Conservation (phyloP, 140 eudicot genomes). For the Stevia rebaudiana region DNA sequence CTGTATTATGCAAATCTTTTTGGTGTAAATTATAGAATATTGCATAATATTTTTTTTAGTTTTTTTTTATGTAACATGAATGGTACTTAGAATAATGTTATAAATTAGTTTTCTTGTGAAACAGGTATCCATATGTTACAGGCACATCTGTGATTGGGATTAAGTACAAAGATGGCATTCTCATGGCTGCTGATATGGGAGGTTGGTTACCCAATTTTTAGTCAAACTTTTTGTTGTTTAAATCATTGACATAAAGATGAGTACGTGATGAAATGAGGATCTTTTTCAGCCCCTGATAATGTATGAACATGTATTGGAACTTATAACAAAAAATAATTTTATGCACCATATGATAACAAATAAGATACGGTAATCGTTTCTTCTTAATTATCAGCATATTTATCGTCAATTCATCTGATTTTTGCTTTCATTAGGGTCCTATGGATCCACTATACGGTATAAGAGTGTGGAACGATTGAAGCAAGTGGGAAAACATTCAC, state of each 20-base stretch:
- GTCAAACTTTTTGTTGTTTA: neutral
- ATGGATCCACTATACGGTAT: constrained; percentile 88
- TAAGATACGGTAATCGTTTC: too few relatives aligned
- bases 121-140: constrained; percentile 78
- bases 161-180: constrained; percentile 89
- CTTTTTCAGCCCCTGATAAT: too few relatives aligned
- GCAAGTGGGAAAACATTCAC: constrained; percentile 86
- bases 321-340: too few relatives aligned
- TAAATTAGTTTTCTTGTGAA: neutral
- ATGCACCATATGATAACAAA: too few relatives aligned
- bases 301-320: too few relatives aligned
- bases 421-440: constrained; percentile 54
- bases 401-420: neutral
- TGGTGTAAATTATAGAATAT: neutral
- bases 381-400: too few relatives aligned
- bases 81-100: neutral
- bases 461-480: constrained; percentile 79
- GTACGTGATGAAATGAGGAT: neutral
- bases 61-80: too few relatives aligned
- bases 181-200: constrained; percentile 99
- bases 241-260: neutral
- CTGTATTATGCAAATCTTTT: neutral
- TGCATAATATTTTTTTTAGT: neutral
- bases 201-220: constrained; percentile 35
- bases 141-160: constrained; percentile 87